Evolutionary conservation across 140 eudicot species (phyloP).

Genomic region (Oenanthe javanica): DNA sequence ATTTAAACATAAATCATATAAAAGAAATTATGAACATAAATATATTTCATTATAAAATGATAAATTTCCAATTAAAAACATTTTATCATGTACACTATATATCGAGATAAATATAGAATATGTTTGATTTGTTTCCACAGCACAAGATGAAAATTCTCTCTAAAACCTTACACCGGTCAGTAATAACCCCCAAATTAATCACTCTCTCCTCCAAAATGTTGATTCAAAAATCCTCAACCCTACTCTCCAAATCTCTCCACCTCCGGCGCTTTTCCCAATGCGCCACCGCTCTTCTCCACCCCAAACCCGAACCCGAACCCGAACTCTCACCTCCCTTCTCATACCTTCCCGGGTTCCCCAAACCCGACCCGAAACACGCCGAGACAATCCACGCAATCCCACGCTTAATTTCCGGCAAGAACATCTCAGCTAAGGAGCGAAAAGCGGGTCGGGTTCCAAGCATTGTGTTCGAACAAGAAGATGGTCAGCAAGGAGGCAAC

Average conservation of each 20-base stretch:
- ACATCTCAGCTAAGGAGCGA: slow-evolving; percentile 65
- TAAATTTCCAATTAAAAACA: no score
- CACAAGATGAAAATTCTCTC: no score
- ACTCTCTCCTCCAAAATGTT: slow-evolving; percentile 15
- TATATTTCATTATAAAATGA: no score
- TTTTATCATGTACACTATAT: no score
- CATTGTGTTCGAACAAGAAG: slow-evolving; percentile 91
- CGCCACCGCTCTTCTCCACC: slow-evolving; percentile 34
- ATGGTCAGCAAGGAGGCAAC: slow-evolving; percentile 93
- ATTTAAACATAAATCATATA: no score
- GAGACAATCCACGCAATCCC: slow-evolving; percentile 71
- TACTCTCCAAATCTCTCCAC: slow-evolving; percentile 32
- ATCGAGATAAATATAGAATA: no score
- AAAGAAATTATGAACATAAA: no score
- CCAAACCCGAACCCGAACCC: slow-evolving; percentile 26
- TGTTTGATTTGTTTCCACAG: no score
- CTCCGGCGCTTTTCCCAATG: slow-evolving; percentile 43
- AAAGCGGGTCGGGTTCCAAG: slow-evolving; percentile 79
- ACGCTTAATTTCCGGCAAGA: slow-evolving; percentile 62
- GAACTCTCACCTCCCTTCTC: slow-evolving; percentile 26
- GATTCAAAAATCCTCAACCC: slow-evolving; percentile 36
- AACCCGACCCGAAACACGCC: slow-evolving; percentile 31
- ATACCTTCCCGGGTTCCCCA: slow-evolving; percentile 45
- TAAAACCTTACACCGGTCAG: no score
- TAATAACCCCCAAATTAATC: background rate